These are phyloP conservation scores for Syzygium syzygioides DNA, from an alignment of 441 rosid species.

Conservation along the genomic window DNA sequence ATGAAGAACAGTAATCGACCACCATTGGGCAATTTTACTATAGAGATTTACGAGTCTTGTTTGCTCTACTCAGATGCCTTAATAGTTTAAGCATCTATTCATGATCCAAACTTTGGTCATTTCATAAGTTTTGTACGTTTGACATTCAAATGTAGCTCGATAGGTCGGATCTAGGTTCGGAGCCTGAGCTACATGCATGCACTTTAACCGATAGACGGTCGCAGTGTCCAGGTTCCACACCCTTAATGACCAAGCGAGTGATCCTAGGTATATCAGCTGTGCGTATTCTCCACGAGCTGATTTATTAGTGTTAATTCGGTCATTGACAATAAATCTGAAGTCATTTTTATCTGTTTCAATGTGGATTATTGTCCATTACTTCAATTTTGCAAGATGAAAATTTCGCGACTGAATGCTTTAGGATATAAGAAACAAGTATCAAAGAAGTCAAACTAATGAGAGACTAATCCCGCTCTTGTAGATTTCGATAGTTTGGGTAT, in stretches of 20 bases:
- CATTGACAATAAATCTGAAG: background rate
- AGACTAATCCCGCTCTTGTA: background rate
- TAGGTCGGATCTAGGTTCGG: background rate
- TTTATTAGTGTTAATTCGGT: background rate
- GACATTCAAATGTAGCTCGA: background rate
- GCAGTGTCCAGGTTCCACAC: background rate
- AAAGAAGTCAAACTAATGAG: background rate
- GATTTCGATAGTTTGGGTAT: background rate
- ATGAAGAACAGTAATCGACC: conserved; percentile 6
- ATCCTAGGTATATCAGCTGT: background rate
- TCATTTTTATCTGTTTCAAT: background rate
- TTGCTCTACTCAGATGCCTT: background rate
- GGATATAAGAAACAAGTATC: background rate
- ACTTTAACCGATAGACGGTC: background rate
- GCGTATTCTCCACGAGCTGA: background rate
- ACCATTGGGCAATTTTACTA: background rate
- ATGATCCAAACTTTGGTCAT: background rate
- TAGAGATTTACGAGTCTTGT: background rate
- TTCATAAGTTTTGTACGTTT: background rate
- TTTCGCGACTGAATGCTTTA: background rate
- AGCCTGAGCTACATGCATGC: background rate
- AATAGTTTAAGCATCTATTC: background rate
- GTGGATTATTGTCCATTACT: background rate
- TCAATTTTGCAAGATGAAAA: background rate
- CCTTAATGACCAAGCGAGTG: background rate